Evolutionary conservation across 208 protist species (phyloP), one percentile per base, ranked within the genome.

Genomic region (Novymonas esmeraldas): DNA sequence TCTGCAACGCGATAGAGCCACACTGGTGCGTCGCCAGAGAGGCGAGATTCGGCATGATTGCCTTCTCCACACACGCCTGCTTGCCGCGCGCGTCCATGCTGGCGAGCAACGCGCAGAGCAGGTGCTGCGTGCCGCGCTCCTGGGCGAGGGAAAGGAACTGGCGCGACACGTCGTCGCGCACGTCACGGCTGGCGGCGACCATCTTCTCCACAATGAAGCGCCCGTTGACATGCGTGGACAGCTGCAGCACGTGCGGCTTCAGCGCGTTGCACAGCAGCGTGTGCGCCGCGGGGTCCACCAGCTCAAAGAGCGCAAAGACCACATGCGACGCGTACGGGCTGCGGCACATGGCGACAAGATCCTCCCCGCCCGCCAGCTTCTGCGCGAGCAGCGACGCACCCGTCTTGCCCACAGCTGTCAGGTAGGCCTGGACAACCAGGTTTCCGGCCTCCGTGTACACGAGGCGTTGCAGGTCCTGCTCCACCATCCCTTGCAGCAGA

Each of bases 181-280:
- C 81, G 54, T 95, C 90, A 67, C 87, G 84, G 67, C 81, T 93
- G 59, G 84, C 68, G 28, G 64, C 57, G 65, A 94, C 73, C 33
- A 90, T 76, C 57, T 90, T 90, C 72, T 95, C 90, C 10, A 94
- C 78, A 52, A 94, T 78, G 73, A 95, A 95, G 49, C 90, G 90
- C 49, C 90, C 90, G 76, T 95, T 93, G 34, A 94, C 48, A 61
- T 95, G 90, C 31, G 67, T 89, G 28, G 85, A 76, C 29, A 95
- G 70, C 24, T 59, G 44, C 29, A 85, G 41, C 29, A 82, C 80
- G 74, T 91, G 78, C 20, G 73, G 70, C 48, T 81, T 81, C 38
- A 95, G 72, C 20, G 79, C 65, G 70, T 87, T 83, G 65, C 85
- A 95, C 24, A 95, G 77, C 13, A 59, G 52, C 28, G 81, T 79